Base-by-base conservation (phyloP, 2,329 filamentous ascomycete genomes). In the Calonectria pauciramosa region DNA sequence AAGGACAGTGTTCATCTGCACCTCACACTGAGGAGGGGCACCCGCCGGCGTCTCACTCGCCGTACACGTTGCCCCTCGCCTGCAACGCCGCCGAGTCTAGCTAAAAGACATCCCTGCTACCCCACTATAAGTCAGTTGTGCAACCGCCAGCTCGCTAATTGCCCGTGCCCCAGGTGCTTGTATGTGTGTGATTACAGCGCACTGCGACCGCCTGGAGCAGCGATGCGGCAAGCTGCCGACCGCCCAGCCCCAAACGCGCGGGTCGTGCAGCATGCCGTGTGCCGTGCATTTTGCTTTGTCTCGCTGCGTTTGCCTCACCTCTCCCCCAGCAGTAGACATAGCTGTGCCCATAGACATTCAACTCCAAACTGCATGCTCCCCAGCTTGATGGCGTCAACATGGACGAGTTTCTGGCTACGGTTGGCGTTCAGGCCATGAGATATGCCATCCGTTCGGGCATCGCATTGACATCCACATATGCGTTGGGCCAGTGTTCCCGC, bases 371-470 rank as follows among this genome's bases (percentile, higher is more conserved):
- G 16, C 60, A 49, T 67, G 26, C 56, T 47, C 49, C 34, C 28
- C 26, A 47, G 23, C 69, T 72, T 69, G 59, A 72, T 65, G 70
- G 59, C 60, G 69, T 65, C 49, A 75, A 63, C 78, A 97, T 98
- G 95, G 95, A 98, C 83, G 89, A 89, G 69, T 88, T 92, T 75
- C 85, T 92, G 72, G 82, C 88, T 65, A 84, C 86, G 56, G 83
- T 92, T 73, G 90, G 90, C 75, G 84, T 88, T 64, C 95, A 97
- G 86, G 95, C 95, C 65, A 93, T 97, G 90, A 98, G 95, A 86
- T 97, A 97, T 90, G 96, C 96, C 83, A 96, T 98, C 81, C 90
- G 94, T 65, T 96, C 95, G 23, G 96, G 96, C 65, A 93, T 99
- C 78, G 92, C 94, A 64, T 90, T 98, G 78, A 98, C 96, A 2